A percentile compares a stretch with the other conserved stretches of the same genome.
Evolutionary conservation across 805 yeast genomes (phyloP).

Genomic region (Kodamaea hsintzibuensis): DNA sequence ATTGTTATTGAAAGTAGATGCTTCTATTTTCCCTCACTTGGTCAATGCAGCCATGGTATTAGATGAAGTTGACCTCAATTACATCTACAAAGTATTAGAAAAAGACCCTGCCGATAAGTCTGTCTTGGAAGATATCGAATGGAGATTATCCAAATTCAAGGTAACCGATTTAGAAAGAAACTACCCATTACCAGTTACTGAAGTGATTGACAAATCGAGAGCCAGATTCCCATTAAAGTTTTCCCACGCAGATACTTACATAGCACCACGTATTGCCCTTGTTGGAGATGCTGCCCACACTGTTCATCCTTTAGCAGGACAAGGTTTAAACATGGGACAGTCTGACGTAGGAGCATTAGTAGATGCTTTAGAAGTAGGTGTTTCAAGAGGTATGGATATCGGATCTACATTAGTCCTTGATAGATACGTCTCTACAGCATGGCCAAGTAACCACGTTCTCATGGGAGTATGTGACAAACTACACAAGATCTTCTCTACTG

Average conservation of each 20-base stretch:
- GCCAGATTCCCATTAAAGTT: conserved; percentile 88
- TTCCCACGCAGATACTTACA: conserved; percentile 89
- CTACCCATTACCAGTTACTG: conserved; percentile 66
- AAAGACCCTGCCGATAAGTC: conserved; percentile 45
- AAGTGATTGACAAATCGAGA: conserved; percentile 61
- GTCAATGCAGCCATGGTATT: conserved; percentile 88
- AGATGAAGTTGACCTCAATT: conserved; percentile 72
- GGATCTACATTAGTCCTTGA: conserved; percentile 82
- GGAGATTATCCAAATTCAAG: conserved; percentile 56
- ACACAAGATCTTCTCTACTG: conserved; percentile 82
- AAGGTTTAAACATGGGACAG: conserved; percentile 97
- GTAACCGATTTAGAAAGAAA: conserved; percentile 53
- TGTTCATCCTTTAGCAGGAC: conserved; percentile 97
- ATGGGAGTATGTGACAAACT: conserved; percentile 90
- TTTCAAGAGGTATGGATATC: conserved; percentile 79
- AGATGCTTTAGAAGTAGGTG: conserved; percentile 66
- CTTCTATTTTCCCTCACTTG: conserved; percentile 63
- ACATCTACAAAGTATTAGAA: conserved; percentile 50
- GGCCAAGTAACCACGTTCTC: conserved; percentile 74
- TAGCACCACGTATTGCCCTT: conserved; percentile 82
- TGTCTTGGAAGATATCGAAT: conserved; percentile 65
- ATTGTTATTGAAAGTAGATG: conserved; percentile 57
- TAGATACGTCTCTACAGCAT: conserved; percentile 83
- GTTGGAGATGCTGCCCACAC: conserved; percentile 99
- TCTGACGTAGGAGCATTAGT: conserved; percentile 79